These are phyloP conservation scores for Hymenoscyphus scutula DNA, from an alignment of 2,329 filamentous ascomycete genomes.

Conservation along the genomic window DNA sequence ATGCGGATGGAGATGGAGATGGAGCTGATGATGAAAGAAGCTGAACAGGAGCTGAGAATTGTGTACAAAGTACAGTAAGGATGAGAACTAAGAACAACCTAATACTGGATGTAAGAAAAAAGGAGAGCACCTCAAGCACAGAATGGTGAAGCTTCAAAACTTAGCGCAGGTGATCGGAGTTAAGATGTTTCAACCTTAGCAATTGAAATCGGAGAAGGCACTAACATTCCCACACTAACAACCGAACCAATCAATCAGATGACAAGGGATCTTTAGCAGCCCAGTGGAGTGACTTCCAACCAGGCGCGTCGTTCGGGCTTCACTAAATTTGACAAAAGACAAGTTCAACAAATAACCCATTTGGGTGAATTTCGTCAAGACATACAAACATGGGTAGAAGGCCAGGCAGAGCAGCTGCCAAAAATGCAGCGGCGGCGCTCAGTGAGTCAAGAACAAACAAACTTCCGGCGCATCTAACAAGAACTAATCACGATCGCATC, in stretches of 20 bases:
- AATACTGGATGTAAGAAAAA: neutral
- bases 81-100: neutral
- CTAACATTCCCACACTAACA: neutral
- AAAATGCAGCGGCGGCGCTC: constrained; percentile 52
- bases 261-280: neutral
- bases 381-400: constrained; percentile 42
- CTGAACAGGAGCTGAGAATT: neutral
- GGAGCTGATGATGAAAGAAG: neutral
- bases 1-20: neutral
- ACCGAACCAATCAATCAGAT: neutral
- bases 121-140: neutral
- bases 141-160: neutral
- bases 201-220: neutral
- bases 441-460: constrained; percentile 41
- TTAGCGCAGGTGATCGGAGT: neutral
- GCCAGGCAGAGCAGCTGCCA: constrained; percentile 53
- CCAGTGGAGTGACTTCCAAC: neutral
- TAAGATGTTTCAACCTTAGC: neutral
- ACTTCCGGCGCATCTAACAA: constrained; percentile 21
- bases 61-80: constrained; percentile 4
- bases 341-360: neutral
- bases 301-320: constrained; percentile 1
- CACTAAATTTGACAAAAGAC: neutral
- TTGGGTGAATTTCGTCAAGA: constrained; percentile 13
- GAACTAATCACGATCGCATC: constrained; percentile 11